Evolutionary conservation across 2,329 filamentous ascomycete genomes (phyloP).

Genomic region (Cladosporium sphaerospermum): DNA sequence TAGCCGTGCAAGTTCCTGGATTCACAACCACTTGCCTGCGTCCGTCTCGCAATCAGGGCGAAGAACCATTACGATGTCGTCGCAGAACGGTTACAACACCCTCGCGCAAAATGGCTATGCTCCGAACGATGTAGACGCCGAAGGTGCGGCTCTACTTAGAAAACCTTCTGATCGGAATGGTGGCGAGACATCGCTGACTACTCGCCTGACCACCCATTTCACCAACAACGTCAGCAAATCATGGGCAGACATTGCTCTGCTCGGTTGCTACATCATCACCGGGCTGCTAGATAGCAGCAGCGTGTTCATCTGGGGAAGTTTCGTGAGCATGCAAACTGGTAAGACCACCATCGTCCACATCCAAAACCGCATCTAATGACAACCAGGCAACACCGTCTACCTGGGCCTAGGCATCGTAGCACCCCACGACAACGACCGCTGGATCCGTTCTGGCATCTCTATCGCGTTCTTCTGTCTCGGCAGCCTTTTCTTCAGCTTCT

Average conservation of each 20-base stretch:
- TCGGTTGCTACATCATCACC: slow-evolving; percentile 64
- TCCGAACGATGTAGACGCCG: slow-evolving; percentile 1
- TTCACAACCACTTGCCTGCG: too few species aligned
- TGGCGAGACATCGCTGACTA: background rate
- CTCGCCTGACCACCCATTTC: slow-evolving; percentile 27
- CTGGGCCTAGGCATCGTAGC: slow-evolving; percentile 63
- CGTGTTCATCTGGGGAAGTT: slow-evolving; percentile 71
- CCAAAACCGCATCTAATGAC: background rate
- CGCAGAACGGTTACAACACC: slow-evolving; percentile 2
- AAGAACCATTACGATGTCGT: background rate
- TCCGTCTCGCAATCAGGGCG: too few species aligned
- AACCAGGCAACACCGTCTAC: slow-evolving; percentile 65
- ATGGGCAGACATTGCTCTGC: slow-evolving; percentile 61
- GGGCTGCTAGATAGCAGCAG: slow-evolving; percentile 71
- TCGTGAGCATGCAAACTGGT: slow-evolving; percentile 81
- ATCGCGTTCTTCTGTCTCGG: slow-evolving; percentile 66
- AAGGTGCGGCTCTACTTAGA: slow-evolving; percentile 2
- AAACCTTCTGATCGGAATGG: background rate
- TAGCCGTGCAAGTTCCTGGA: too few species aligned
- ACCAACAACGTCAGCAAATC: slow-evolving; percentile 50
- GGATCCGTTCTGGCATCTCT: slow-evolving; percentile 67
- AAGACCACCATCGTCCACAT: slow-evolving; percentile 20
- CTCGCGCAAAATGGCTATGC: slow-evolving; percentile 5
- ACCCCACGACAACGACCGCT: slow-evolving; percentile 48
- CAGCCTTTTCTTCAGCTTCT: slow-evolving; percentile 62